Evolutionary conservation across 805 yeast species (phyloP), one percentile per base, ranked within the genome.

Genomic region (Peterozyma toletana): DNA sequence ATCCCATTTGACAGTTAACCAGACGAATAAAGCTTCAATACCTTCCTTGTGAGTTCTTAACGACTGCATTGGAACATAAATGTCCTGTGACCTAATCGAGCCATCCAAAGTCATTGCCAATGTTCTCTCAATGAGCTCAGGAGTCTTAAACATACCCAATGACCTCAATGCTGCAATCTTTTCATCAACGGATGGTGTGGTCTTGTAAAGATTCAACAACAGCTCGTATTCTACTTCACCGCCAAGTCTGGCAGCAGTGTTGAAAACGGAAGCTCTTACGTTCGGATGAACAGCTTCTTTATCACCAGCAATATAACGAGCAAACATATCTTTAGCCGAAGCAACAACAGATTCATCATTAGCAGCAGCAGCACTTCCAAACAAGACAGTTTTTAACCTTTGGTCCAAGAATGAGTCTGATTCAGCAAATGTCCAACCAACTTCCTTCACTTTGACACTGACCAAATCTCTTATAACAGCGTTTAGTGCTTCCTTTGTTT

Each of bases 1-100:
- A 45, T 78, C 88, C 91, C 95, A 91, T 63, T 90, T 81, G 11
- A 47, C 55, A 15, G 62, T 55, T 53, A 79, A 57, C 96, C 96
- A 91, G 14, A 56, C 44, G 87, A 90, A 90, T 51, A 83, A 64
- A 11, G 78, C 74, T 51, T 77, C 77, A 46, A 83, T 68, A 67
- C 96, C 95, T 37, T 67, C 70, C 42, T 66, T 71, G 54, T 79
- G 80, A 13, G 75, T 56, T 54, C 83, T 70, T 68, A 87, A 67
- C 37, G 93, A 90, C 48, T 68, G 76, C 78, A 91, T 71, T 50
- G 96, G 95, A 51, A 79, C 73, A 64, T 79, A 57, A 41, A 62
- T 50, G 51, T 62, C 67, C 48, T 62, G 66, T 4, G 62, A 45
- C 64, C 69, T 86, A 13, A 81, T 95, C 0, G 93, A 81, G 55